A percentile compares a stretch with the other conserved stretches of the same genome.
Conservation (phyloP, 176 grass and related monocot species). For the Avena atlantica region DNA sequence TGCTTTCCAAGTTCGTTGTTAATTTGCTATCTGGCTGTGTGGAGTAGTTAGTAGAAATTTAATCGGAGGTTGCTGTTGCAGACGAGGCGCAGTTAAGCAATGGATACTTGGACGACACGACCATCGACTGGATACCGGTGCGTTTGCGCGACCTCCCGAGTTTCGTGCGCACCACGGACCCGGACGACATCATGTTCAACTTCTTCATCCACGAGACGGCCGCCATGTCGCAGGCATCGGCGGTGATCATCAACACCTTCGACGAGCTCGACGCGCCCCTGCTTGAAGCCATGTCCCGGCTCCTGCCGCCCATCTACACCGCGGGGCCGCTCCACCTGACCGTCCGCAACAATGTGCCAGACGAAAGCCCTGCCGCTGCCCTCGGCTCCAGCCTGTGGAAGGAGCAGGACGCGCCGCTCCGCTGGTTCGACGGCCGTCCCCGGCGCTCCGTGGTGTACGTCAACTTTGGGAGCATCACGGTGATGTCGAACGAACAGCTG, state of each 20-base stretch:
- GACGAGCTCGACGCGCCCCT: slow-evolving; percentile 47
- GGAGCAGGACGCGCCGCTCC: slow-evolving; percentile 30
- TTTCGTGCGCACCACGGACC: slow-evolving; percentile 53
- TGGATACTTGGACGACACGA: slow-evolving; percentile 27
- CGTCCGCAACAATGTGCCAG: slow-evolving; percentile 32
- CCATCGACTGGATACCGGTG: slow-evolving; percentile 42
- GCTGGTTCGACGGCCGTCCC: slow-evolving; percentile 42
- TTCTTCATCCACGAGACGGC: slow-evolving; percentile 53
- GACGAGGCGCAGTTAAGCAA: not conserved
- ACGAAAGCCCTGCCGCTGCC: slow-evolving; percentile 7
- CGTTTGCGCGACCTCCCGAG: slow-evolving; percentile 47
- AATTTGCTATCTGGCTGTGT: too few relatives aligned
- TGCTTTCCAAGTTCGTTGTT: too few relatives aligned
- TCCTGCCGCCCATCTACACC: slow-evolving; percentile 33
- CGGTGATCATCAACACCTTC: slow-evolving; percentile 54
- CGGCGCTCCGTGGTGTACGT: slow-evolving; percentile 21
- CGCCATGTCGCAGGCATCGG: slow-evolving; percentile 40
- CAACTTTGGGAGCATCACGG: slow-evolving; percentile 67
- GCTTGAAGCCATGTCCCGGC: not conserved
- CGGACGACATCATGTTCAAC: slow-evolving; percentile 51
- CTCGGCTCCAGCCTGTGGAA: slow-evolving; percentile 55
- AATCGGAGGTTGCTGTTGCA: not conserved
- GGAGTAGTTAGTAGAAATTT: too few relatives aligned
- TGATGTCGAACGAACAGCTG: slow-evolving; percentile 50
- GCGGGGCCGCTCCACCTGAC: slow-evolving; percentile 46